Conservation (phyloP, 257 asterid species). For the Gentiana dahurica region DNA sequence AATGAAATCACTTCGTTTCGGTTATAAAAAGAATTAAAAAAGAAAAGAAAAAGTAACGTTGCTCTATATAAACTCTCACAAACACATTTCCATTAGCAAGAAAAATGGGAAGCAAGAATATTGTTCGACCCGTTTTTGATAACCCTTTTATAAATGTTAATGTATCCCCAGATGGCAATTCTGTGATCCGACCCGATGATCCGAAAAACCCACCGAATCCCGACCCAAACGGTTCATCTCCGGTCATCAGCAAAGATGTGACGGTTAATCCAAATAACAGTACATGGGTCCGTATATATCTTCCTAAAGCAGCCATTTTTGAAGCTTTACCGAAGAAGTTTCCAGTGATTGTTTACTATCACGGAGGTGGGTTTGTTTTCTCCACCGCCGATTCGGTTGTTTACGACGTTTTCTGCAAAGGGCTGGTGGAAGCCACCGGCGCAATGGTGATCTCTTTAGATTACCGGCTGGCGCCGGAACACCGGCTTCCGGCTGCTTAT, state of each 20-base stretch:
- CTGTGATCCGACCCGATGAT: constrained; percentile 21
- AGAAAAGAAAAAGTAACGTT: too few relatives aligned
- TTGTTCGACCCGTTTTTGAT: constrained; percentile 21
- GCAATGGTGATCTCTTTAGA: constrained; percentile 39
- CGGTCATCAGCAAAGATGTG: constrained; percentile 37
- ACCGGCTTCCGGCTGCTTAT: constrained; percentile 34
- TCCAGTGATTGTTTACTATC: constrained; percentile 37
- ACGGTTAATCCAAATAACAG: constrained; percentile 18
- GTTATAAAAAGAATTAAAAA: too few relatives aligned
- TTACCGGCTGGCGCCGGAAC: constrained; percentile 41
- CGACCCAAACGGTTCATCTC: constrained; percentile 14
- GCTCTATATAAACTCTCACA: too few relatives aligned
- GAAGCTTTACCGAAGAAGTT: constrained; percentile 14
- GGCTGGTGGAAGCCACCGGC: constrained; percentile 14
- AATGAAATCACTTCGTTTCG: too few relatives aligned
- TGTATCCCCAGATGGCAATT: constrained; percentile 16
- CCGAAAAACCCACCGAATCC: constrained; percentile 14
- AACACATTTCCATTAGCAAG: background rate
- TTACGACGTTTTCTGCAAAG: constrained; percentile 24
- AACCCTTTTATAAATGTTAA: constrained; percentile 31
- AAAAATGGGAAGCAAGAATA: constrained; percentile 10
- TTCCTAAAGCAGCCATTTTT: constrained; percentile 14
- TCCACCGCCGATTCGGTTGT: constrained; percentile 19
- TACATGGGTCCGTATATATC: constrained; percentile 42
- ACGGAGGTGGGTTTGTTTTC: constrained; percentile 46